A percentile compares a stretch with the other conserved stretches of the same genome.
Conservation (phyloP, 2,329 filamentous ascomycete species). For the Talaromyces verruculosus region DNA sequence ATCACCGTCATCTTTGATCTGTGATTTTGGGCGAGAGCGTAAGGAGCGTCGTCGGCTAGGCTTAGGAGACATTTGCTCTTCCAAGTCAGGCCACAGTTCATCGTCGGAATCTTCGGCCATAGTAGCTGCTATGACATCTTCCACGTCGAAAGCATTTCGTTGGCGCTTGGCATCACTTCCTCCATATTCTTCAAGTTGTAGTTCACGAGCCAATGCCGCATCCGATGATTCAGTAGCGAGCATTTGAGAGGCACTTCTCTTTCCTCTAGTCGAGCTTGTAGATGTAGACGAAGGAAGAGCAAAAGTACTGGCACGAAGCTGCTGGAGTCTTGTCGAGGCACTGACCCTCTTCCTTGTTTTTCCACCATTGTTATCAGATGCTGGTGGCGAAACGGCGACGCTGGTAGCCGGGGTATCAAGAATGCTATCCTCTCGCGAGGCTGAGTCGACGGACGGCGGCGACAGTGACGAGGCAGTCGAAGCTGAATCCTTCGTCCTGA, state of each 20-base stretch:
- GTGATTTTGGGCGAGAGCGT: slow-evolving; percentile 1
- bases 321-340: slow-evolving; percentile 48
- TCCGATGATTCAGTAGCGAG: slow-evolving; percentile 40
- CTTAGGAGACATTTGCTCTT: neutral
- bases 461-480: slow-evolving; percentile 36
- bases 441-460: slow-evolving; percentile 43
- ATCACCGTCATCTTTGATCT: slow-evolving; percentile 23
- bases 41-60: slow-evolving; percentile 4
- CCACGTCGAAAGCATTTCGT: slow-evolving; percentile 28
- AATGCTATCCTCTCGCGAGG: slow-evolving; percentile 46
- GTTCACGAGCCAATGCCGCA: slow-evolving; percentile 55
- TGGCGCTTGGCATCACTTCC: slow-evolving; percentile 38
- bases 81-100: slow-evolving; percentile 8
- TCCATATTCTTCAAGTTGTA: slow-evolving; percentile 59
- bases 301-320: slow-evolving; percentile 53
- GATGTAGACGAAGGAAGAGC: slow-evolving; percentile 41
- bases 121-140: slow-evolving; percentile 13
- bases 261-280: slow-evolving; percentile 37
- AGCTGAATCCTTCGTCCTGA: slow-evolving; percentile 27
- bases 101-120: slow-evolving; percentile 30
- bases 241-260: slow-evolving; percentile 49
- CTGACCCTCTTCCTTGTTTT: slow-evolving; percentile 37
- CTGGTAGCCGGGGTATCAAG: slow-evolving; percentile 65
- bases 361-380: slow-evolving; percentile 35
- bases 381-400: slow-evolving; percentile 55